Base-by-base conservation (phyloP, 139 green algal species). In the Marvania coccoides region DNA sequence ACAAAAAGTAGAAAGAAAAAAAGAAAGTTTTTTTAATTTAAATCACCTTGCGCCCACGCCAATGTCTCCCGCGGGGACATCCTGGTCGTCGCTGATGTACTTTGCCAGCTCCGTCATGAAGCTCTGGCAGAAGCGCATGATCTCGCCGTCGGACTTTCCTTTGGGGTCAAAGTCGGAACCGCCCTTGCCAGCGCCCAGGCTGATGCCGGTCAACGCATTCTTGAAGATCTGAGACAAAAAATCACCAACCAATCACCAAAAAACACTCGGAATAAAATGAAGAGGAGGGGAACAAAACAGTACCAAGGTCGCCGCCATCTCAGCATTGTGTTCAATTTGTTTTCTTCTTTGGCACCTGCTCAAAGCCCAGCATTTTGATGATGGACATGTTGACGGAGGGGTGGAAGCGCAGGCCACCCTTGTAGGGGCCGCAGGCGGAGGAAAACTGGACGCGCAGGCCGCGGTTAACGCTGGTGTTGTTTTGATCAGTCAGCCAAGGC, bases 31-130 rank as follows among this genome's bases (percentile, higher is more conserved):
- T 48, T 48, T 15, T 48, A 13, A 13, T 48, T 15, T 48, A 48
- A 15, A 48, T 15, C 13, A 29, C 40, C 40, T n/a, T 6, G 66
- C 78, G 7, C 87, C 86, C 14, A 90, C 83, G 30, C 85, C 85
- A 46, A 95, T 95, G 70, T 95, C 88, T 19, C 88, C 88, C 8
- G 88, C 88, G 9, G 88, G 88, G 40, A 94, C 80, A 69, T 95
- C 88, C 0, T 71, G 82, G 38, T 79, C 63, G 10, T 26, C n/a
- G 38, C 72, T 70, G 23, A 81, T 76, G 69, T 83, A 64, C 35
- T 47, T 53, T 29, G 31, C 58, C 45, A 95, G 76, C 78, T 92
- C 88, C 1, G 79, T 89, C 85, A 94, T 93, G 76, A 92, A 93
- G 47, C 61, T 72, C 54, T 83, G 84, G 69, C 83, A 89, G 74